These are phyloP conservation scores for Sphenostylis stenocarpa DNA, from an alignment of 306 rosid genomes.

Conservation along the genomic window DNA sequence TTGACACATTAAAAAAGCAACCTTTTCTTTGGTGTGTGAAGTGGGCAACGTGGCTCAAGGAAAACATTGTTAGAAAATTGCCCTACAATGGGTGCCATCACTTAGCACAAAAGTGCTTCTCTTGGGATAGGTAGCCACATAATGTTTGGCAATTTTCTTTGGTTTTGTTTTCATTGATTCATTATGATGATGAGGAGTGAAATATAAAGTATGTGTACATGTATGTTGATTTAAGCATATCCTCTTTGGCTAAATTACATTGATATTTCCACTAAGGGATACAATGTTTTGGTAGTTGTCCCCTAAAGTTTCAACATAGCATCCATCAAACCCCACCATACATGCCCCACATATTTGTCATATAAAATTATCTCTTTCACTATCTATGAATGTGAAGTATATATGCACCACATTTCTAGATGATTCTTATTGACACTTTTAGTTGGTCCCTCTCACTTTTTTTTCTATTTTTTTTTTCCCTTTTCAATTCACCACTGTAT, in stretches of 20 bases:
- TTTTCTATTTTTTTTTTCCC: neutral
- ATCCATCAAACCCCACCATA: too few species aligned
- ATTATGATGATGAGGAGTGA: constrained; percentile 37
- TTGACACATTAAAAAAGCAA: constrained; percentile 36
- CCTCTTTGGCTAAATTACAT: constrained; percentile 30
- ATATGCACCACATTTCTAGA: constrained; percentile 8
- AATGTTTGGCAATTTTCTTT: too few species aligned
- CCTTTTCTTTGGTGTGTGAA: constrained; percentile 33
- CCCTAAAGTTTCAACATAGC: constrained; percentile 56
- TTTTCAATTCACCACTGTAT: too few species aligned
- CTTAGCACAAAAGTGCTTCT: neutral
- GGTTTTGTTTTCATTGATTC: constrained; percentile 10
- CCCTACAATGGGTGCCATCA: neutral
- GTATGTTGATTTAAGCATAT: constrained; percentile 30
- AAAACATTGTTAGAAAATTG: neutral
- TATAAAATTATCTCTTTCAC: neutral
- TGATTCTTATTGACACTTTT: neutral
- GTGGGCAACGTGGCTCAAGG: constrained; percentile 49
- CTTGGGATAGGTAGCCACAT: neutral
- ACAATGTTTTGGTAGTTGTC: constrained; percentile 49
- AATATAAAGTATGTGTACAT: constrained; percentile 15
- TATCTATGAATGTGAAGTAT: constrained; percentile 14
- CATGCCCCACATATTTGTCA: constrained; percentile 40
- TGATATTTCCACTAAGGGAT: constrained; percentile 39
- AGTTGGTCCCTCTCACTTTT: neutral